Conservation (phyloP, 768 basidiomycete genomes). For the Cyclocybe cylindracea region DNA sequence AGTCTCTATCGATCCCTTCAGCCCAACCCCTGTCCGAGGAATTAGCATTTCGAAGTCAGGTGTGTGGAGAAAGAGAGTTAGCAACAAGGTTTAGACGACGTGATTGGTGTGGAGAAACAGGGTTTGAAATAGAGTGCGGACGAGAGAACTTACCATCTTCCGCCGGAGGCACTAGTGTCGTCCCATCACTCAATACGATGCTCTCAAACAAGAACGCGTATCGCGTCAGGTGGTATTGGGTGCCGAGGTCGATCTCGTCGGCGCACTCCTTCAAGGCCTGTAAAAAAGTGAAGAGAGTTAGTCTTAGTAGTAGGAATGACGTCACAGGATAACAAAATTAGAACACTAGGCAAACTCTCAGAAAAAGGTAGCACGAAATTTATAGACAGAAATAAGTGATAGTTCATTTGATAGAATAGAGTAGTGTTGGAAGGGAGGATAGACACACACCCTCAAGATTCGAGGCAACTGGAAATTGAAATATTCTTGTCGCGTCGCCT, state of each 20-base stretch:
- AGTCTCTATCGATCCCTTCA: constrained; percentile 85
- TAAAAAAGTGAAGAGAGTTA: neutral
- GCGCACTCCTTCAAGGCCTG: constrained; percentile 92
- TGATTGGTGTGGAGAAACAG: neutral
- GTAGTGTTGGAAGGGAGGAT: neutral
- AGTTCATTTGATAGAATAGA: neutral
- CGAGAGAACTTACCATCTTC: constrained; percentile 59
- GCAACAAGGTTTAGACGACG: neutral
- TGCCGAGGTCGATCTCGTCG: constrained; percentile 97
- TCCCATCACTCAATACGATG: constrained; percentile 85
- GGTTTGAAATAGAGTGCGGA: neutral
- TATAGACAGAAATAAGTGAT: too few relatives aligned
- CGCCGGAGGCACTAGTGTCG: constrained; percentile 72
- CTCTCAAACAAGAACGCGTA: constrained; percentile 95
- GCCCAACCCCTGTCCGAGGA: constrained; percentile 49
- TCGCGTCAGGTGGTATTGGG: constrained; percentile 93
- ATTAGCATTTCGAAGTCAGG: neutral
- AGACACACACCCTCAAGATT: constrained; percentile 75
- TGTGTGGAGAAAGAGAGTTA: constrained; percentile 2
- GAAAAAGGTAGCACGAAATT: too few relatives aligned
- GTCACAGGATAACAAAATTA: neutral
- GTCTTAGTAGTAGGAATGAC: too few relatives aligned
- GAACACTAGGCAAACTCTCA: neutral
- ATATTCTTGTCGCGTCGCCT: constrained; percentile 92
- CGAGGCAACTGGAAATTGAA: constrained; percentile 97